A percentile compares a stretch with the other conserved stretches of the same genome.
phyloP scores from a whole-genome alignment of 73 alveolate species.

The Loxodes magnus region DNA sequence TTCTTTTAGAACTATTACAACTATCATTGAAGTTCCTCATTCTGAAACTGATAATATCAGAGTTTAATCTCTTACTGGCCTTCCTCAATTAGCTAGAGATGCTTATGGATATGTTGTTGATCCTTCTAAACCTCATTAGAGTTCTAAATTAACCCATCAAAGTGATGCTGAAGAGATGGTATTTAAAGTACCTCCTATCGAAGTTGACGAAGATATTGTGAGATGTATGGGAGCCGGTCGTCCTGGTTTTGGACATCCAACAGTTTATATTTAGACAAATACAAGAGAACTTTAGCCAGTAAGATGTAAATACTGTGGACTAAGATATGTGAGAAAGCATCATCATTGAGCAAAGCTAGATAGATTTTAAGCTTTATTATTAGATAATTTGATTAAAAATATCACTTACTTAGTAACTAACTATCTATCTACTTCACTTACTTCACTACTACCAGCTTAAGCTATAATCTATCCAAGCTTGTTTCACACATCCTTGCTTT shows the following conservation, averaged over 20 bases:
- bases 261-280: constrained; percentile 34
- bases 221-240: constrained; percentile 26
- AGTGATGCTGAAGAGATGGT: constrained; percentile 44
- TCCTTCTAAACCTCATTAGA: background rate
- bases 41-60: no score
- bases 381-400: no score
- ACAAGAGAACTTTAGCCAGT: constrained; percentile 33
- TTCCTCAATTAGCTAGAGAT: constrained; percentile 6
- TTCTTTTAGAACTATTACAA: no score
- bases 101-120: constrained; percentile 5
- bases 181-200: constrained; percentile 33
- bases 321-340: constrained; percentile 26
- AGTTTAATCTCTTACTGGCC: no score
- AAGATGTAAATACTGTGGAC: constrained; percentile 43
- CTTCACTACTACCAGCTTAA: no score
- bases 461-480: no score
- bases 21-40: no score
- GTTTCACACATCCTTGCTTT: no score
- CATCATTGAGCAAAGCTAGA: no score
- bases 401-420: no score
- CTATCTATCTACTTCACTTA: no score
- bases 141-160: constrained; percentile 20
- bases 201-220: constrained; percentile 36
- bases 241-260: constrained; percentile 37
- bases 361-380: no score